These are phyloP conservation scores for Globisporangium rhizosaccharum DNA, from an alignment of 352 stramenopile genomes.

Conservation along the genomic window DNA sequence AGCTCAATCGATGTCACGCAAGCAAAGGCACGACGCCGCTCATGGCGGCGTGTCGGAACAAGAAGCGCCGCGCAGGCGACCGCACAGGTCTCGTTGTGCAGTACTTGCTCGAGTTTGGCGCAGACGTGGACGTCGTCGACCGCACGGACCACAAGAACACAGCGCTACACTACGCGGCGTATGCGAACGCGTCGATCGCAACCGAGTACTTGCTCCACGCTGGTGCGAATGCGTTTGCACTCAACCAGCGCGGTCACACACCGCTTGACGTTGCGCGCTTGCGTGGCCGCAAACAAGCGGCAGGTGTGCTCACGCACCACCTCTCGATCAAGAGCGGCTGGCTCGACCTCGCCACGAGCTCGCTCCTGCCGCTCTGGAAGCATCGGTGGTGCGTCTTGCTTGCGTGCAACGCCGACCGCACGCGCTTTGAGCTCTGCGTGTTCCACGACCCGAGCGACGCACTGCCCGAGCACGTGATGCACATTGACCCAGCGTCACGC, in stretches of 20 bases:
- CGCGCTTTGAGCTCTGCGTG: conserved; percentile 46
- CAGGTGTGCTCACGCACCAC: conserved; percentile 38
- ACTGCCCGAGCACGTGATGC: conserved; percentile 37
- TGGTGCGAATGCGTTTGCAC: conserved; percentile 33
- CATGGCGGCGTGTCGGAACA: conserved; percentile 56
- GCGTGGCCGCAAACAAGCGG: conserved; percentile 32
- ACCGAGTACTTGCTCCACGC: conserved; percentile 52
- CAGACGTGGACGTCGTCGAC: conserved; percentile 34
- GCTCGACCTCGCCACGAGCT: conserved; percentile 37
- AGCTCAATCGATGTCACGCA: conserved; percentile 38
- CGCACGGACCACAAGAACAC: conserved; percentile 39
- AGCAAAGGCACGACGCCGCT: conserved; percentile 53
- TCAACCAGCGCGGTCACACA: conserved; percentile 55
- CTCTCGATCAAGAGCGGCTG: conserved; percentile 50
- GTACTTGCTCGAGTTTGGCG: conserved; percentile 52
- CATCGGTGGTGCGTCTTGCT: conserved; percentile 55
- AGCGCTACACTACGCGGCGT: conserved; percentile 62
- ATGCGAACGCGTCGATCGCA: conserved; percentile 38
- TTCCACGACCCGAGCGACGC: conserved; percentile 33
- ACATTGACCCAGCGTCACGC: conserved; percentile 29
- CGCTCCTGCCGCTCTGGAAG: conserved; percentile 49
- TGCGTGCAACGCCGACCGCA: conserved; percentile 37
- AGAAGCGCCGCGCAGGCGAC: conserved; percentile 14
- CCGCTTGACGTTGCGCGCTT: conserved; percentile 56
- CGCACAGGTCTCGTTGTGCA: conserved; percentile 30